Percentiles rank a stretch among this genome's conserved stretches.
Conservation (phyloP, 768 basidiomycete species). For the Boletus edulis region DNA sequence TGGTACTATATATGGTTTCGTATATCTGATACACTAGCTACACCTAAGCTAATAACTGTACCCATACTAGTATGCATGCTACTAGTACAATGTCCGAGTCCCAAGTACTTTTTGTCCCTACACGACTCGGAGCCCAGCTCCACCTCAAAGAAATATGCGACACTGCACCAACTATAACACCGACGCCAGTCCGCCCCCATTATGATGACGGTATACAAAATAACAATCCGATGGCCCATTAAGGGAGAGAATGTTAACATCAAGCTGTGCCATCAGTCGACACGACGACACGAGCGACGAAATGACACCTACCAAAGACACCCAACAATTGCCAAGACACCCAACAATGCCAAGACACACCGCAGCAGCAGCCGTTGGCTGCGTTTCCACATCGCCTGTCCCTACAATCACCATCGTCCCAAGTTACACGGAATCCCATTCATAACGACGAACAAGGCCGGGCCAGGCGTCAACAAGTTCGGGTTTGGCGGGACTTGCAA, state of each 20-base stretch:
- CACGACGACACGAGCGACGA: too few relatives aligned
- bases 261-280: too few relatives aligned
- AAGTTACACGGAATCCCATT: constrained; percentile 81
- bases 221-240: neutral
- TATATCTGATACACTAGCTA: too few relatives aligned
- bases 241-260: too few relatives aligned
- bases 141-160: neutral
- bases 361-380: constrained; percentile 50
- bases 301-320: too few relatives aligned
- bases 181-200: neutral
- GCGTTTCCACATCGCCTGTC: constrained; percentile 70
- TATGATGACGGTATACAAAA: neutral
- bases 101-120: neutral
- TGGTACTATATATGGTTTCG: too few relatives aligned
- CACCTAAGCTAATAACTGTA: too few relatives aligned
- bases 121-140: neutral
- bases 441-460: constrained; percentile 79
- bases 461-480: constrained; percentile 87
- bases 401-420: constrained; percentile 79
- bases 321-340: neutral
- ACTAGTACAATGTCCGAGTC: neutral
- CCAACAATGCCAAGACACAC: constrained; percentile 35
- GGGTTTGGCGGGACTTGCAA: constrained; percentile 82
- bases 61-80: too few relatives aligned
- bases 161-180: neutral